Evolutionary conservation across 257 asterid species (phyloP), one percentile per base, ranked within the genome.

Genomic region (Linaria vulgaris): DNA sequence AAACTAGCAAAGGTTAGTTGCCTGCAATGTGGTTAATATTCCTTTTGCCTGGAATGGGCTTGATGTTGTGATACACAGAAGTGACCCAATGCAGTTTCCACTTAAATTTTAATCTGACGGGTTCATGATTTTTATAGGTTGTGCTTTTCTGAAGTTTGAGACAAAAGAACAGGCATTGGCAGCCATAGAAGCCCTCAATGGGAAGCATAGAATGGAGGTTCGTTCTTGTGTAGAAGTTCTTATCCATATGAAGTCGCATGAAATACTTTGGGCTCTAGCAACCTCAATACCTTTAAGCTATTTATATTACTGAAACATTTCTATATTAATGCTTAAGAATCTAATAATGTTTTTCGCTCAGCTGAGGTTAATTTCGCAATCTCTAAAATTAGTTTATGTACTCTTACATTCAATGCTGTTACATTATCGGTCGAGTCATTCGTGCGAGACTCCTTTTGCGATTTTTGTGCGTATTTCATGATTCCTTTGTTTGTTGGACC

Each of bases 121-220:
- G 44, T 47, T 69, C 23, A 57, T 64, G 41, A 9, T 67, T 57
- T 67, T 57, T 69, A 64, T 69, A 94, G 99, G 97, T 52, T 94
- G 95, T 82, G 99, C 99, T 59, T 90, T 94, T 74, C 57, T 94
- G 62, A 94, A 94, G 75, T 89, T 85, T 68, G 97, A 90, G 78
- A 85, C 87, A 19, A 90, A 84, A 72, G 95, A 90, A 62, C 95
- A 94, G 80, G 95, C 97, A 41, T 80, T 94, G 63, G 88, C 88
- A 41, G 94, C 99, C 57, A 87, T 94, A 47, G 95, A 94, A 58
- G 83, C 90, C 55, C 96, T 89, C 56, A 84, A 84, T 60, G 99
- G 96, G 80, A 94, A 82, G 73, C 92, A 94, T 80, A 90, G 78
- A 79, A 87, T 90, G 90, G 99, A 94, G 99, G 99, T 94, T 63